A percentile compares a stretch with the other conserved stretches of the same genome.
phyloP scores from a whole-genome alignment of 768 basidiomycete genomes.

The Coprinopsis strossmayeri region DNA sequence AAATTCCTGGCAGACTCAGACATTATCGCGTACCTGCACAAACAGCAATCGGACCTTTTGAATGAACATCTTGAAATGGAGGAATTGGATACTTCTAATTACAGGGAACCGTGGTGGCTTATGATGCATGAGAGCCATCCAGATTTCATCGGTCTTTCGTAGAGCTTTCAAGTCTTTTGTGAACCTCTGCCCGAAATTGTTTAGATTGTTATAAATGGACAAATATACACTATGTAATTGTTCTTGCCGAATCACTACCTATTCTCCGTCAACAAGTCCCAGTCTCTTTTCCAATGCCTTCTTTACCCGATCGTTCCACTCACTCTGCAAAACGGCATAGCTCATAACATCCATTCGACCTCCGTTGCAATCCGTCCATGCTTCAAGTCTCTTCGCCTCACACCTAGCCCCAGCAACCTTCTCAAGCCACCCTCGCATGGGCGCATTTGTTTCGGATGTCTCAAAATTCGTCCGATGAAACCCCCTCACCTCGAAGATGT shows the following conservation, averaged over 20 bases:
- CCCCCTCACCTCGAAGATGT: conserved; percentile 34
- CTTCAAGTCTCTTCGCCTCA: conserved; percentile 31
- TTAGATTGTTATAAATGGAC: not conserved
- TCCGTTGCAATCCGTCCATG: conserved; percentile 32
- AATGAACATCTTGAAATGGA: conserved; percentile 2
- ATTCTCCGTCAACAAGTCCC: conserved; percentile 20
- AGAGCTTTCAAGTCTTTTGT: not conserved
- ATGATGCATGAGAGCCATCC: conserved; percentile 3
- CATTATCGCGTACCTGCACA: not conserved
- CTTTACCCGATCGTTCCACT: conserved; percentile 33
- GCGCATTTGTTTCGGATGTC: conserved; percentile 30
- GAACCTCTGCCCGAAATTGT: not conserved
- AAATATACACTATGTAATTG: no score
- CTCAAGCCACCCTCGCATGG: conserved; percentile 42
- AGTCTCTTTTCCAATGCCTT: conserved; percentile 24
- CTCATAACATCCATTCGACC: conserved; percentile 30
- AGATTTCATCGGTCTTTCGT: conserved; percentile 3
- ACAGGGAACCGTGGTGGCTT: conserved; percentile 5
- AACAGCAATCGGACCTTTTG: conserved; percentile 4
- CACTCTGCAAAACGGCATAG: conserved; percentile 37
- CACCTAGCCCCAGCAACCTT: conserved; percentile 30
- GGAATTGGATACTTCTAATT: not conserved
- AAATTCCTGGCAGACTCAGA: conserved; percentile 1
- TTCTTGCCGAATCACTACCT: no score
- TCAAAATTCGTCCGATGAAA: conserved; percentile 35